These are phyloP conservation scores for Castanopsis chinensis DNA, from an alignment of 306 rosid genomes.

Conservation along the genomic window DNA sequence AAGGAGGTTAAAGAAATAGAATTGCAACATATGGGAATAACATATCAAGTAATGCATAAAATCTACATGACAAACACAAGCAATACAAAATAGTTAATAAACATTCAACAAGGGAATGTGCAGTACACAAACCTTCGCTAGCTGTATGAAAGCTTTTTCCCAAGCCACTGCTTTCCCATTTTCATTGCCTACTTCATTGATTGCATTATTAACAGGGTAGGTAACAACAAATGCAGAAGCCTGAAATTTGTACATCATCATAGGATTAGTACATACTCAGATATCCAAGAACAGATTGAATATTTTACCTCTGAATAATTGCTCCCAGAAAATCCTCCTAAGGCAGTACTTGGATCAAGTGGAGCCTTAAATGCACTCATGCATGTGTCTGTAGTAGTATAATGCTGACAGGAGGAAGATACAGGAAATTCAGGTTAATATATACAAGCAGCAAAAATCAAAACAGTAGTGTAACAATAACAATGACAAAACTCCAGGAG, in stretches of 20 bases:
- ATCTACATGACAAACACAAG: constrained; percentile 25
- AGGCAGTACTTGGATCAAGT: constrained; percentile 86
- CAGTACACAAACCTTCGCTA: constrained; percentile 70
- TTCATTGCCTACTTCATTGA: constrained; percentile 68
- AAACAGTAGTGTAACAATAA: neutral
- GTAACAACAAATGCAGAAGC: constrained; percentile 91
- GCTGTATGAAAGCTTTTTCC: constrained; percentile 83
- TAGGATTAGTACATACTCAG: constrained; percentile 23
- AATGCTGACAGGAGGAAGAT: constrained; percentile 61
- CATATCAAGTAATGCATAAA: neutral
- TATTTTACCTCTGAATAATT: constrained; percentile 76
- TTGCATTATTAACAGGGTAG: constrained; percentile 86
- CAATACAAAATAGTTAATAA: constrained; percentile 14
- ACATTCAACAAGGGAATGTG: constrained; percentile 9
- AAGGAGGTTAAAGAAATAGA: neutral
- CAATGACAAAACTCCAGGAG: neutral
- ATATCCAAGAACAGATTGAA: constrained; percentile 10
- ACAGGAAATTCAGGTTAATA: constrained; percentile 22
- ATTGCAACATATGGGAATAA: constrained; percentile 14
- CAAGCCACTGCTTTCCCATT: constrained; percentile 81
- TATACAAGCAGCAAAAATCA: constrained; percentile 15
- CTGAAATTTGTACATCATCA: constrained; percentile 47
- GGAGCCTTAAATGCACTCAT: constrained; percentile 96
- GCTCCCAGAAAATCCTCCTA: constrained; percentile 92
- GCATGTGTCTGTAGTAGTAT: constrained; percentile 83